Conservation (phyloP, 2,329 filamentous ascomycete genomes). For the Ophiocordyceps unilateralis region DNA sequence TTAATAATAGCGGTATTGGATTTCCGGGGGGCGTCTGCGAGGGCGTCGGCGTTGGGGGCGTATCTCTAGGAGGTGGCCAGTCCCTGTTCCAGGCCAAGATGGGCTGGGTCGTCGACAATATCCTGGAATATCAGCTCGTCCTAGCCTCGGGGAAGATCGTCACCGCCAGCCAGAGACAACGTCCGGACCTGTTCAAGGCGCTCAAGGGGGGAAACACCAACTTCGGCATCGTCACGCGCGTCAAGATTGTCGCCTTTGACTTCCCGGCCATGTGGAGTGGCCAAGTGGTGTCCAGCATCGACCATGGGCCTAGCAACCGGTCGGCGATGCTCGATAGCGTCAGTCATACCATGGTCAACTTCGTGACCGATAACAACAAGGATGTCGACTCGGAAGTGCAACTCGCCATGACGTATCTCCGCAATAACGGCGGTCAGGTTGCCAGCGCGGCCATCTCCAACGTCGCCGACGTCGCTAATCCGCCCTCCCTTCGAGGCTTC, state of each 20-base stretch:
- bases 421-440: background rate
- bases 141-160: slow-evolving; percentile 23
- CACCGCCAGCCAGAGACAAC: slow-evolving; percentile 15
- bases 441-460: background rate
- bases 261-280: background rate
- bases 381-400: background rate
- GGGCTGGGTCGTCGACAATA: slow-evolving; percentile 26
- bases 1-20: background rate
- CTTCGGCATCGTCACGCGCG: slow-evolving; percentile 21
- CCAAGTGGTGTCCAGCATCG: background rate
- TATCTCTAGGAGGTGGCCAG: slow-evolving; percentile 6
- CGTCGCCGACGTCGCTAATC: background rate
- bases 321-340: background rate
- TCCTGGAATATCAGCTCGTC: slow-evolving; percentile 26
- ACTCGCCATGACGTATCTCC: background rate
- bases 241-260: slow-evolving; percentile 8
- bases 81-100: slow-evolving; percentile 2
- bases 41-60: slow-evolving; percentile 7
- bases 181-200: slow-evolving; percentile 27
- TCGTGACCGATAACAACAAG: background rate
- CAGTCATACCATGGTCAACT: background rate
- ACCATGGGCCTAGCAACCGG: background rate
- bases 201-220: slow-evolving; percentile 31
- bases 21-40: background rate
- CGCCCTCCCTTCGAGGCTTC: background rate